Evolutionary conservation across 139 green algal genomes (phyloP).

Genomic region (Picochlorum sp.): DNA sequence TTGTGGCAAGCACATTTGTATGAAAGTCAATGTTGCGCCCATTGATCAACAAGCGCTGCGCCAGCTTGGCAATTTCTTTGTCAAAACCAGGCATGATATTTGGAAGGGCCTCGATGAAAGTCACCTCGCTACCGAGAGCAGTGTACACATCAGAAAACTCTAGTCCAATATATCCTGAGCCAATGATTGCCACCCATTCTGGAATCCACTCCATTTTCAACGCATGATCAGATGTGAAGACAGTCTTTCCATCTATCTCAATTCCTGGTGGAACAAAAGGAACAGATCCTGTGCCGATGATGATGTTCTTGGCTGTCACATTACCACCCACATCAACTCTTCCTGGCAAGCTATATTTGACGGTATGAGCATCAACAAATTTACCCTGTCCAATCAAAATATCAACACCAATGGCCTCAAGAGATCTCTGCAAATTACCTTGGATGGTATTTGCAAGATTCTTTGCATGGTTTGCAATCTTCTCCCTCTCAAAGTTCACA

Average conservation of each 20-base stretch:
- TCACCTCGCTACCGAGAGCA: constrained; percentile 89
- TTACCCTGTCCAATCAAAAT: constrained; percentile 86
- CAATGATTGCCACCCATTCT: constrained; percentile 98
- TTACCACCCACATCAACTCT: constrained; percentile 84
- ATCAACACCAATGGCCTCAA: constrained; percentile 91
- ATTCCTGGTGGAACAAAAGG: constrained; percentile 97
- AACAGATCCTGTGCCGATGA: constrained; percentile 93
- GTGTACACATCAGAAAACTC: constrained; percentile 99
- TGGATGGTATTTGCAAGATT: constrained; percentile 84
- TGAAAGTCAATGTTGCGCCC: constrained; percentile 91
- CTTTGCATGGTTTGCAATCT: constrained; percentile 87
- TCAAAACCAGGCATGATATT: constrained; percentile 98
- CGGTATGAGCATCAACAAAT: constrained; percentile 69
- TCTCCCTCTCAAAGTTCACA: constrained; percentile 83
- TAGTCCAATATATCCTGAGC: constrained; percentile 96
- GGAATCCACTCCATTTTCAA: constrained; percentile 98
- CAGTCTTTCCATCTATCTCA: constrained; percentile 97
- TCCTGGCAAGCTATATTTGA: constrained; percentile 83
- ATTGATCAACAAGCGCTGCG: constrained; percentile 88
- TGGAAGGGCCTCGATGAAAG: constrained; percentile 96
- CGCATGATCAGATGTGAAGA: constrained; percentile 97
- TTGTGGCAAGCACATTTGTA: constrained; percentile 82
- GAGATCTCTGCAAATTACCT: constrained; percentile 83
- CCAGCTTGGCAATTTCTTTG: constrained; percentile 86
- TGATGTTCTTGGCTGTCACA: constrained; percentile 89